Evolutionary conservation across 148 eudicot species (phyloP).

Genomic region (Chenopodium album): DNA sequence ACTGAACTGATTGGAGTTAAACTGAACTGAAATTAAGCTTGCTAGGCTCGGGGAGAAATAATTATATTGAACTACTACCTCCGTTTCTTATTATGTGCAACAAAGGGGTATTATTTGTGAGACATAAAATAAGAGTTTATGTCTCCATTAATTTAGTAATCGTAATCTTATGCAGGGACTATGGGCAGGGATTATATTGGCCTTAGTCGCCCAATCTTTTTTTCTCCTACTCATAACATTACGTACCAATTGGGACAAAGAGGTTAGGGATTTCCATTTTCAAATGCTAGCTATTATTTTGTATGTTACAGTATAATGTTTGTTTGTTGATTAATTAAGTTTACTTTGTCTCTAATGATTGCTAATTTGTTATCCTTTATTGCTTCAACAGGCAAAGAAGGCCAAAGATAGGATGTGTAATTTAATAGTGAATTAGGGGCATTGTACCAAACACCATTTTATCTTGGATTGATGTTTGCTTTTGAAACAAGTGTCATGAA

Average conservation of each 20-base stretch:
- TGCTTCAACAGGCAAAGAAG: conserved; percentile 45
- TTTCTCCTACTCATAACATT: conserved; percentile 46
- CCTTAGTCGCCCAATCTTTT: conserved; percentile 48
- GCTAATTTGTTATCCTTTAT: background rate
- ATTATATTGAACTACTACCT: no score
- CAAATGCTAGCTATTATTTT: no score
- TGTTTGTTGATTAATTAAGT: background rate
- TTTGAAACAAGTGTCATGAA: background rate
- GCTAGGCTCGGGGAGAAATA: no score
- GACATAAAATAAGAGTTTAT: no score
- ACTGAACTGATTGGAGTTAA: no score
- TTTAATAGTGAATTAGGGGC: conserved; percentile 12
- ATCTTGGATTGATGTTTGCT: background rate
- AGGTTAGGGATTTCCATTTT: conserved; percentile 28
- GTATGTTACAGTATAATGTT: background rate
- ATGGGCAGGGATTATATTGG: conserved; percentile 53
- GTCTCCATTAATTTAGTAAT: background rate
- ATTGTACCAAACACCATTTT: background rate
- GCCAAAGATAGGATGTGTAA: conserved; percentile 38
- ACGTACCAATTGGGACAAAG: conserved; percentile 57
- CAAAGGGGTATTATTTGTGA: no score
- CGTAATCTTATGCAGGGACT: conserved; percentile 43
- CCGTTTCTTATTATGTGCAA: no score
- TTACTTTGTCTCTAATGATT: background rate
- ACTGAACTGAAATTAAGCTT: no score